Percentiles rank a stretch among this genome's conserved stretches.
Evolutionary conservation across 2,329 filamentous ascomycete species (phyloP).

Genomic region (Rhexocercosporidium sp.): DNA sequence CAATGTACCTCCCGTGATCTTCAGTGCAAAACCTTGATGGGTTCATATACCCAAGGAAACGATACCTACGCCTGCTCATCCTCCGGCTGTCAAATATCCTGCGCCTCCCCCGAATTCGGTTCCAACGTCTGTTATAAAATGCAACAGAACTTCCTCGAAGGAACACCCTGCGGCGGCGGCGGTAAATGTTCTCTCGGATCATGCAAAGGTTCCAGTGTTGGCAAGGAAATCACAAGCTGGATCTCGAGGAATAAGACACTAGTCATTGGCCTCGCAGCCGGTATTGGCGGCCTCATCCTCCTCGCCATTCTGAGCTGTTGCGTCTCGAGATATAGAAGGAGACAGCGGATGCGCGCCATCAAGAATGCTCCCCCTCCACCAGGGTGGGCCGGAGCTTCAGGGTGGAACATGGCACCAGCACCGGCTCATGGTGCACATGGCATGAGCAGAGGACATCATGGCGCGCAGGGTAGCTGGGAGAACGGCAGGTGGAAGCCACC

Average conservation of each 20-base stretch:
- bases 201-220: slow-evolving; percentile 73
- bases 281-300: slow-evolving; percentile 74
- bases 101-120: slow-evolving; percentile 70
- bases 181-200: slow-evolving; percentile 79
- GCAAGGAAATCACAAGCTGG: slow-evolving; percentile 76
- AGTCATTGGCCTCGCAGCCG: slow-evolving; percentile 78
- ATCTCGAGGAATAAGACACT: slow-evolving; percentile 77
- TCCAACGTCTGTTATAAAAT: slow-evolving; percentile 71
- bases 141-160: slow-evolving; percentile 93
- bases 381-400: slow-evolving; percentile 18
- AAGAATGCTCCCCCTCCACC: slow-evolving; percentile 26
- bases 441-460: neutral
- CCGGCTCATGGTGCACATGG: neutral
- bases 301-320: slow-evolving; percentile 73
- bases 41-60: slow-evolving; percentile 72
- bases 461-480: slow-evolving; percentile 20
- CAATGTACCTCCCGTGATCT: slow-evolving; percentile 92
- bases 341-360: slow-evolving; percentile 19
- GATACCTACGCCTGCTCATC: slow-evolving; percentile 80
- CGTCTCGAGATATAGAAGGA: slow-evolving; percentile 54
- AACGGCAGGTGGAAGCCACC: slow-evolving; percentile 27
- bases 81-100: slow-evolving; percentile 76
- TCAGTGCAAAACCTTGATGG: slow-evolving; percentile 88
- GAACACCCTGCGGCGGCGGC: slow-evolving; percentile 81
- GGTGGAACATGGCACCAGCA: slow-evolving; percentile 16